phyloP scores from a whole-genome alignment of 2,329 filamentous ascomycete species.

The Coleophoma cylindrospora region DNA sequence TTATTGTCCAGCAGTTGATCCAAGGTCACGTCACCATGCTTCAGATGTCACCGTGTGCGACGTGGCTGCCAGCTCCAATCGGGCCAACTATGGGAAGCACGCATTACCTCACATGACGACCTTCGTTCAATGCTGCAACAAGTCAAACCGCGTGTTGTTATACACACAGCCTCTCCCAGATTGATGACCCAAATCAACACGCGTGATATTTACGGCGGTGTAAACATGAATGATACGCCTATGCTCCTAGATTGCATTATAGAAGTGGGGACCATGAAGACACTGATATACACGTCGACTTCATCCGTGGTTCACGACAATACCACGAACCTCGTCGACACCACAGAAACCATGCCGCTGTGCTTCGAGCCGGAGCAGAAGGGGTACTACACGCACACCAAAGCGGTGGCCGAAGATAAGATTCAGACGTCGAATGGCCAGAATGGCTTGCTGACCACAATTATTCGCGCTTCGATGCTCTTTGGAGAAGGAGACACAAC shows the following conservation, averaged over 20 bases:
- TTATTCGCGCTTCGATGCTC: constrained; percentile 43
- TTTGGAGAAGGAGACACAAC: constrained; percentile 38
- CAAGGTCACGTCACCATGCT: too few species aligned
- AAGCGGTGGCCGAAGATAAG: constrained; percentile 11
- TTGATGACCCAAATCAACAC: constrained; percentile 27
- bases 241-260: constrained; percentile 39
- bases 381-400: constrained; percentile 13
- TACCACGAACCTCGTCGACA: constrained; percentile 38
- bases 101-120: background rate
- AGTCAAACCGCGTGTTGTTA: constrained; percentile 37
- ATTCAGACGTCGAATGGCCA: constrained; percentile 9
- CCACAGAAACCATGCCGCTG: constrained; percentile 28
- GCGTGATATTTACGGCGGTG: constrained; percentile 33
- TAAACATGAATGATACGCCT: constrained; percentile 46
- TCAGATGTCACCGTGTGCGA: background rate
- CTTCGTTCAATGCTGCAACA: constrained; percentile 27
- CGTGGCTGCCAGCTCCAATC: background rate
- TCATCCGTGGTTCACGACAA: constrained; percentile 43
- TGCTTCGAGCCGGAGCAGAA: constrained; percentile 8
- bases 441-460: constrained; percentile 38
- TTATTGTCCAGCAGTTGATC: background rate
- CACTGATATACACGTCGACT: constrained; percentile 49
- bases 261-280: constrained; percentile 37
- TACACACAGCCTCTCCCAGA: constrained; percentile 40
- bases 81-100: background rate